Evolutionary conservation across 257 asterid genomes (phyloP).

Genomic region (Petunia secreta): DNA sequence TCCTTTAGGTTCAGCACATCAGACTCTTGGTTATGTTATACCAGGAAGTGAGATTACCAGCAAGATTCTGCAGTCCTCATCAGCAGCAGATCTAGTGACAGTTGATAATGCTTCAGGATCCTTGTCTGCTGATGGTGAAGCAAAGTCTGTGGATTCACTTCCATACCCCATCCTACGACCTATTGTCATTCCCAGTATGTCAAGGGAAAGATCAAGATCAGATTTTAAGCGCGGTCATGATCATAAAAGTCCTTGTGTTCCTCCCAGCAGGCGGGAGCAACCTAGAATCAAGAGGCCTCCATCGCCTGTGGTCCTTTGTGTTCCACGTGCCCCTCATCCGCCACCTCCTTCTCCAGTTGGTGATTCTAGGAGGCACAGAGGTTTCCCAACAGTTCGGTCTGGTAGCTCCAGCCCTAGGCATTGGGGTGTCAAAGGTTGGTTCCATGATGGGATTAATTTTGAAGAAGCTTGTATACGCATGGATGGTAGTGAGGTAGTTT

Average conservation of each 20-base stretch:
- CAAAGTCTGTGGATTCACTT: conserved; percentile 76
- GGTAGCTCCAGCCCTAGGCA: conserved; percentile 99
- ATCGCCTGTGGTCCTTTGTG: conserved; percentile 98
- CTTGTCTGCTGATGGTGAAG: conserved; percentile 72
- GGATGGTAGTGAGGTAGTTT: conserved; percentile 91
- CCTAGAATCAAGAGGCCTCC: conserved; percentile 97
- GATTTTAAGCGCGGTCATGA: conserved; percentile 81
- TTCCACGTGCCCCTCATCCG: conserved; percentile 95
- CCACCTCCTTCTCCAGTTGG: conserved; percentile 98
- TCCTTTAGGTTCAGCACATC: conserved; percentile 73
- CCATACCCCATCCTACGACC: conserved; percentile 97
- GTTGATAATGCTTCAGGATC: conserved; percentile 82
- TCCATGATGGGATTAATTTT: conserved; percentile 83
- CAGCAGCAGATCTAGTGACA: conserved; percentile 66
- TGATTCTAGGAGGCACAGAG: conserved; percentile 88
- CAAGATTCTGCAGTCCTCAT: conserved; percentile 83
- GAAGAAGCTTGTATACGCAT: conserved; percentile 84
- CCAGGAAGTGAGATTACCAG: conserved; percentile 84
- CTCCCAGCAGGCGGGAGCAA: conserved; percentile 84
- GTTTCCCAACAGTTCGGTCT: conserved; percentile 94
- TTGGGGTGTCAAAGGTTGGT: conserved; percentile 99
- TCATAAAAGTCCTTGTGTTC: conserved; percentile 94
- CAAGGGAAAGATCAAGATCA: conserved; percentile 90
- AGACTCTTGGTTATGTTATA: conserved; percentile 82
- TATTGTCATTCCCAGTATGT: conserved; percentile 87